Percentiles rank a stretch among this genome's conserved stretches.
Evolutionary conservation across 129 eudicot species (phyloP).

Genomic region (Cynara cardunculus): DNA sequence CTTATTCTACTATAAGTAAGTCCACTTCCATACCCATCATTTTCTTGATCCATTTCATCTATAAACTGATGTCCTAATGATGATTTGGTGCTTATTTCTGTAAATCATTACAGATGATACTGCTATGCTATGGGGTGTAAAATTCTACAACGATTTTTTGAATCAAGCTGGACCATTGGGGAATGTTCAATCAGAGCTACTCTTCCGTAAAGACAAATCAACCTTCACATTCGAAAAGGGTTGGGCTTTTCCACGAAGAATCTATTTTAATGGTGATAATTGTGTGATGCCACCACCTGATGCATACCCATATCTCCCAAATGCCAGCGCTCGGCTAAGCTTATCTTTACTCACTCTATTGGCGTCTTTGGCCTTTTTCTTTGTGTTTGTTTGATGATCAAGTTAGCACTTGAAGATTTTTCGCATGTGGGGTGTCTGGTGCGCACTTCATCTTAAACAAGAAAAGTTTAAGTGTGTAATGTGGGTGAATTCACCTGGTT

Average conservation of each 20-base stretch:
- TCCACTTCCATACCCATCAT: neutral
- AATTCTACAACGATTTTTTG: conserved; percentile 88
- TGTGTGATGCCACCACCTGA: conserved; percentile 99
- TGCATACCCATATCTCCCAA: conserved; percentile 85
- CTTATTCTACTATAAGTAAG: conserved; percentile 86
- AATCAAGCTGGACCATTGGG: conserved; percentile 83
- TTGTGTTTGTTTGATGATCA: conserved; percentile 38
- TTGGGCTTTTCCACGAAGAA: conserved; percentile 93
- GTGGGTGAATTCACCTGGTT: conserved; percentile 45
- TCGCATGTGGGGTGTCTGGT: neutral
- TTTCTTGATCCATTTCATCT: neutral
- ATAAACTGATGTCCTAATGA: neutral
- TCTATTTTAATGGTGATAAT: conserved; percentile 92
- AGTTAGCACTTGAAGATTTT: conserved; percentile 18
- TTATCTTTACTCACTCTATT: conserved; percentile 39
- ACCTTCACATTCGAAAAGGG: conserved; percentile 92
- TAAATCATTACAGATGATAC: conserved; percentile 74
- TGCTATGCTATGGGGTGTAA: conserved; percentile 94
- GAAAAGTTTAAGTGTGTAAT: conserved; percentile 16
- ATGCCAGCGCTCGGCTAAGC: conserved; percentile 36
- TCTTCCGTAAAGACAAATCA: conserved; percentile 69
- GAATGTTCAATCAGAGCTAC: conserved; percentile 88
- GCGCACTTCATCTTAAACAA: conserved; percentile 11
- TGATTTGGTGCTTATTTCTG: neutral
- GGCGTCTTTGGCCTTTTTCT: conserved; percentile 37